Conservation (phyloP, 2,329 filamentous ascomycete genomes). For the Claviceps sp. region DNA sequence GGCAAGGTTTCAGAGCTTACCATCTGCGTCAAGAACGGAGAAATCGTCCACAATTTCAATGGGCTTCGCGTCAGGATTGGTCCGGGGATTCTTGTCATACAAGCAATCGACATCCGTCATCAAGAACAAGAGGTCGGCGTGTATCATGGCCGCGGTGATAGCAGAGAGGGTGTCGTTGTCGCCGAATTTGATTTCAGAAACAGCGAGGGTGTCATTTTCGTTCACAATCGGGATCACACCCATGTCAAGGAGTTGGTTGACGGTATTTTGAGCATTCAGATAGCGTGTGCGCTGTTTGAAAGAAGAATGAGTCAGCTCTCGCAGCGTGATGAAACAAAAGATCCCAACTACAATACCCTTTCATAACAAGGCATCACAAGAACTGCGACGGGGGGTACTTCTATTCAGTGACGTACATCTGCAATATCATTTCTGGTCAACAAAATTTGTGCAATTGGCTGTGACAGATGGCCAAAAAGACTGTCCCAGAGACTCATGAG, state of each 20-base stretch:
- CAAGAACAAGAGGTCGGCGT: constrained; percentile 89
- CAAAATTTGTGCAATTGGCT: constrained; percentile 89
- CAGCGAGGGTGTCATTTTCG: constrained; percentile 92
- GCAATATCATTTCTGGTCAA: constrained; percentile 93
- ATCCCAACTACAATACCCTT: not conserved
- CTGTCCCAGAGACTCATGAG: constrained; percentile 94
- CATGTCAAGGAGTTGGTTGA: constrained; percentile 80
- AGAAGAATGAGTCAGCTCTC: not conserved
- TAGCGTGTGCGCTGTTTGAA: constrained; percentile 65
- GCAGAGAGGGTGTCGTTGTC: constrained; percentile 97
- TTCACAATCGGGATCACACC: constrained; percentile 97
- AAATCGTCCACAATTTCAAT: constrained; percentile 94
- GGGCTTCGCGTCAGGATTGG: constrained; percentile 69
- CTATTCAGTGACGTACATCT: constrained; percentile 44
- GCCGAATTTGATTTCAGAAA: constrained; percentile 98
- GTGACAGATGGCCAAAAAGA: constrained; percentile 72
- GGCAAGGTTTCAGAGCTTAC: constrained; percentile 23
- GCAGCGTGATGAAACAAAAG: not conserved
- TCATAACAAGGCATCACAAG: not conserved
- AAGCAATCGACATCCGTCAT: constrained; percentile 99
- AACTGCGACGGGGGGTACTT: no score
- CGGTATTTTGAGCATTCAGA: constrained; percentile 90
- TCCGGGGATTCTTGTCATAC: constrained; percentile 89
- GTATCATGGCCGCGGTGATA: constrained; percentile 93
- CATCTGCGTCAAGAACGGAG: constrained; percentile 64